Conservation (phyloP, 2,329 filamentous ascomycete genomes). For the Pseudogymnoascus sp. region DNA sequence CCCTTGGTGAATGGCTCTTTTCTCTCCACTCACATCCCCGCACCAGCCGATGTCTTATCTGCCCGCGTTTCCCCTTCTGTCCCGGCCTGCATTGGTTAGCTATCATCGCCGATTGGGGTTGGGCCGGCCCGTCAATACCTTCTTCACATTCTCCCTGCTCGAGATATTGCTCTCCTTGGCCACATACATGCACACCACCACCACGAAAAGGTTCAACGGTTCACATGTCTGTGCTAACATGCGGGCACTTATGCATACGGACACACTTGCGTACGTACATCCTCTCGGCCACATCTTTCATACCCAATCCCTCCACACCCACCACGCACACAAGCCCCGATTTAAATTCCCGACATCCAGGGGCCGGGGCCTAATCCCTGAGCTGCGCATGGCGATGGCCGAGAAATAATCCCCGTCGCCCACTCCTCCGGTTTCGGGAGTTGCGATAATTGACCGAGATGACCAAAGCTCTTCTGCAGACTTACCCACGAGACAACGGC, state of each 20-base stretch:
- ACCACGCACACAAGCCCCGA: neutral
- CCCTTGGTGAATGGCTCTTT: neutral
- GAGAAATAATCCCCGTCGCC: neutral
- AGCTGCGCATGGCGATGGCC: neutral
- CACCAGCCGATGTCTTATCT: neutral
- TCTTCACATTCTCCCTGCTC: neutral
- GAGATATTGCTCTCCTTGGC: neutral
- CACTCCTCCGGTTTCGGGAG: neutral
- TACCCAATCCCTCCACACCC: neutral
- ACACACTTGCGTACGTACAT: neutral
- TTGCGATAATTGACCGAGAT: neutral
- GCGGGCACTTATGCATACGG: neutral
- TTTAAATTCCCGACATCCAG: neutral
- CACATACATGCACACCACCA: neutral
- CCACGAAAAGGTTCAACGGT: neutral
- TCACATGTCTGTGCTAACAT: conserved; percentile 1
- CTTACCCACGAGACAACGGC: neutral
- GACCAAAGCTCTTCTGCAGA: neutral
- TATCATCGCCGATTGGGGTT: neutral
- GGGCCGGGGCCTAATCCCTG: neutral
- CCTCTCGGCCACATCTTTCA: neutral
- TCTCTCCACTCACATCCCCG: neutral
- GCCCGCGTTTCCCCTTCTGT: neutral
- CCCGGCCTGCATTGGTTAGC: neutral
- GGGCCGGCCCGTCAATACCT: neutral